phyloP scores from a whole-genome alignment of 306 rosid genomes.

The Glycine tomentella region DNA sequence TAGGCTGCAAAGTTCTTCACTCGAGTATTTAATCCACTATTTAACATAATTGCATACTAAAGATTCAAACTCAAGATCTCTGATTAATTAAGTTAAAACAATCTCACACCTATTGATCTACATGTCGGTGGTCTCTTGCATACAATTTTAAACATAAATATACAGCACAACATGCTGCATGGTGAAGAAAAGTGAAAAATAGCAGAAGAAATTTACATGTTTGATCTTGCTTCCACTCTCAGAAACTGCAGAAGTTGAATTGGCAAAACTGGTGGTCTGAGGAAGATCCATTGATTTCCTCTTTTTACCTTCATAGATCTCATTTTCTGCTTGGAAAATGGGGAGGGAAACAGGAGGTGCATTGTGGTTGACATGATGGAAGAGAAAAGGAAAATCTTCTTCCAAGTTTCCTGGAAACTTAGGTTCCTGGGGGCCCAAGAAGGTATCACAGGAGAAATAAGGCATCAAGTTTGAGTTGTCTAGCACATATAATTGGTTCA shows the following conservation, averaged over 20 bases:
- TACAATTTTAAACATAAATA: background rate
- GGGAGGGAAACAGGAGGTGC: constrained; percentile 44
- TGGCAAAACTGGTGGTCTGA: constrained; percentile 64
- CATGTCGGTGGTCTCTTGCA: no score
- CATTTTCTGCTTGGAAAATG: constrained; percentile 43
- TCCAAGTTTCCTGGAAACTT: constrained; percentile 59
- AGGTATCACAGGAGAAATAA: constrained; percentile 53
- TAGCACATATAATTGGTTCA: constrained; percentile 43
- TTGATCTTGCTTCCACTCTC: constrained; percentile 57
- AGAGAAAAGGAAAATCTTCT: constrained; percentile 51
- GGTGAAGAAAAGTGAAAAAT: background rate
- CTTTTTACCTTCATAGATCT: constrained; percentile 57
- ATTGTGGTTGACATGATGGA: constrained; percentile 45
- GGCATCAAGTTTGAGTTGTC: constrained; percentile 62
- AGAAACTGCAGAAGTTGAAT: constrained; percentile 69
- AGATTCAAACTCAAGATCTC: no score
- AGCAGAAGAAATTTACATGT: constrained; percentile 51
- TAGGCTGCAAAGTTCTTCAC: no score
- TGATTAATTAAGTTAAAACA: no score
- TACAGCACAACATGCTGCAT: background rate
- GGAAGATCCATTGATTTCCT: constrained; percentile 62
- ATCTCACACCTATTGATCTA: no score
- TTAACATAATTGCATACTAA: no score
- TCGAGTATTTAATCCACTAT: no score
- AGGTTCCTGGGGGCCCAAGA: constrained; percentile 53